Conservation (phyloP, 495 filamentous ascomycete species). For the Neohortaea acidophila region DNA sequence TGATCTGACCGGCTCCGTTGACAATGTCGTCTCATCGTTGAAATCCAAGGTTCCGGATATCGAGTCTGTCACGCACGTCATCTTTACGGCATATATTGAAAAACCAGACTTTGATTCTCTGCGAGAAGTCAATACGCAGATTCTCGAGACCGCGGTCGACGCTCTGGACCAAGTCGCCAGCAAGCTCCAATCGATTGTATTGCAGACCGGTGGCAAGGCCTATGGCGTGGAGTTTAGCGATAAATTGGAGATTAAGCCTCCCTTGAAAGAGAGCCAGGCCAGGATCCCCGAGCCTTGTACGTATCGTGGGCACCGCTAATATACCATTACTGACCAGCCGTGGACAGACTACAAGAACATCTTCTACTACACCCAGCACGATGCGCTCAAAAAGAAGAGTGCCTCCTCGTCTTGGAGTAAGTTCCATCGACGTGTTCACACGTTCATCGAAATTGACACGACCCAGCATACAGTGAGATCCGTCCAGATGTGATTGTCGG, state of each 20-base stretch:
- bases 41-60: slow-evolving; percentile 12
- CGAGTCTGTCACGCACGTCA: slow-evolving; percentile 17
- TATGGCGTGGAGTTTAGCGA: slow-evolving; percentile 30
- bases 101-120: slow-evolving; percentile 16
- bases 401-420: slow-evolving; percentile 31
- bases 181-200: slow-evolving; percentile 26
- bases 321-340: not conserved
- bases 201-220: slow-evolving; percentile 32
- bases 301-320: slow-evolving; percentile 1
- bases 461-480: slow-evolving; percentile 32
- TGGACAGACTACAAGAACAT: slow-evolving; percentile 23
- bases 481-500: slow-evolving; percentile 35
- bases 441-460: too few species aligned
- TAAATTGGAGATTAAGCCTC: slow-evolving; percentile 23
- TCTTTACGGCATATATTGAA: slow-evolving; percentile 19
- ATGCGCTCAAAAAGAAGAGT: slow-evolving; percentile 25
- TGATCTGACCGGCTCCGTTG: slow-evolving; percentile 9
- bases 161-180: slow-evolving; percentile 24
- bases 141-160: slow-evolving; percentile 22
- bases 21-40: slow-evolving; percentile 5
- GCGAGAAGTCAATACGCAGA: slow-evolving; percentile 21
- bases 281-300: slow-evolving; percentile 31
- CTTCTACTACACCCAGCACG: slow-evolving; percentile 35
- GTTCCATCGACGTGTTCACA: too few species aligned
- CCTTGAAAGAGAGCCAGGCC: slow-evolving; percentile 28